A percentile compares a stretch with the other conserved stretches of the same genome.
These are phyloP conservation scores for Avena atlantica DNA, from an alignment of 176 grass and related monocot genomes.

Conservation along the genomic window DNA sequence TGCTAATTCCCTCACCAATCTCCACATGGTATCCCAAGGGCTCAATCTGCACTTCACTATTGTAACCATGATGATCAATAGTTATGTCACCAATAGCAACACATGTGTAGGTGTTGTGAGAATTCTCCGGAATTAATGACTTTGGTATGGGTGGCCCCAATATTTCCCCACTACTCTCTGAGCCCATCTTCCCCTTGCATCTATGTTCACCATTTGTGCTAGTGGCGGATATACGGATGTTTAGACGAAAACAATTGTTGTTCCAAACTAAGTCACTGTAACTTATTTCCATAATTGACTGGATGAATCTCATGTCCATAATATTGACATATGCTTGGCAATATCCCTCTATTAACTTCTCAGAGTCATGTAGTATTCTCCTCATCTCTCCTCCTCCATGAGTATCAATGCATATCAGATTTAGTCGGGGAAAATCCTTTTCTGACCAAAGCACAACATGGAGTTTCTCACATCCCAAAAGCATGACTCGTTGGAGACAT, in stretches of 20 bases:
- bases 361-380: not conserved
- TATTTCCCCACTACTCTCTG: not conserved
- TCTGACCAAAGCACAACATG: not conserved
- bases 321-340: not conserved
- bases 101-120: not conserved
- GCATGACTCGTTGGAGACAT: not conserved
- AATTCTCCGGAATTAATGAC: not conserved
- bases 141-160: not conserved
- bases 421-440: not conserved
- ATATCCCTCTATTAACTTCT: not conserved
- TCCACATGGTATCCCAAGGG: not conserved
- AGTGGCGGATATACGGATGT: not conserved
- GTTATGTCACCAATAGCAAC: not conserved
- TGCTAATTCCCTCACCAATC: not conserved
- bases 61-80: not conserved
- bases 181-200: not conserved
- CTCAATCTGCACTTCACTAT: not conserved
- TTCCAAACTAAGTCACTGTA: not conserved
- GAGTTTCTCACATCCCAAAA: not conserved
- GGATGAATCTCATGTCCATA: not conserved
- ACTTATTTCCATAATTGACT: not conserved
- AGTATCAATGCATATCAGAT: not conserved
- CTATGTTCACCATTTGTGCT: not conserved
- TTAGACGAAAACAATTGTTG: too few species aligned
- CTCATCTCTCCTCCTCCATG: not conserved